Evolutionary conservation across 306 rosid species (phyloP).

Genomic region (Sesbania bispinosa): DNA sequence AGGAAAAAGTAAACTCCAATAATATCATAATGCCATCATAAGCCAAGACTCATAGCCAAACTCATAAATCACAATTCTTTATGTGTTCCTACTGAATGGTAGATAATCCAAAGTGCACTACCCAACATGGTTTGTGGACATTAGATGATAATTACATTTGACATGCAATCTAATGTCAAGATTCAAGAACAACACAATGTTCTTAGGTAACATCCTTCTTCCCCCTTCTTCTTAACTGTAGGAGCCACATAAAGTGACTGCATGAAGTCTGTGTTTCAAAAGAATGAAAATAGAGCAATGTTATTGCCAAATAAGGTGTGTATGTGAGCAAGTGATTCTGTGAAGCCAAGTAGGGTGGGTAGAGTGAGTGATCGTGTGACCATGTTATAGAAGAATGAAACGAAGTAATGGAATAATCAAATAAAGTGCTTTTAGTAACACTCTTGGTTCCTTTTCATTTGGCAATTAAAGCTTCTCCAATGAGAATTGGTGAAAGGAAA

Average conservation of each 20-base stretch:
- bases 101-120: background rate
- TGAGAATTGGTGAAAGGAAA: background rate
- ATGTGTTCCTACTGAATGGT: background rate
- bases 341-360: background rate
- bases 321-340: background rate
- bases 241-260: background rate
- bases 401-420: background rate
- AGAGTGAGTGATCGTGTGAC: background rate
- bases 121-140: background rate
- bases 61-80: background rate
- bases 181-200: background rate
- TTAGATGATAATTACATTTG: background rate
- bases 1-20: background rate
- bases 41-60: background rate
- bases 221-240: background rate
- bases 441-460: background rate
- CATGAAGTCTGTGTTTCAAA: background rate
- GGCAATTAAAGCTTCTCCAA: background rate
- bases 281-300: background rate
- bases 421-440: background rate
- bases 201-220: background rate
- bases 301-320: background rate
- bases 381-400: background rate
- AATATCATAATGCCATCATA: background rate
- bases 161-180: background rate